Conservation (phyloP, 371 early-diverging fungal genomes). For the Mortierella sp. region DNA sequence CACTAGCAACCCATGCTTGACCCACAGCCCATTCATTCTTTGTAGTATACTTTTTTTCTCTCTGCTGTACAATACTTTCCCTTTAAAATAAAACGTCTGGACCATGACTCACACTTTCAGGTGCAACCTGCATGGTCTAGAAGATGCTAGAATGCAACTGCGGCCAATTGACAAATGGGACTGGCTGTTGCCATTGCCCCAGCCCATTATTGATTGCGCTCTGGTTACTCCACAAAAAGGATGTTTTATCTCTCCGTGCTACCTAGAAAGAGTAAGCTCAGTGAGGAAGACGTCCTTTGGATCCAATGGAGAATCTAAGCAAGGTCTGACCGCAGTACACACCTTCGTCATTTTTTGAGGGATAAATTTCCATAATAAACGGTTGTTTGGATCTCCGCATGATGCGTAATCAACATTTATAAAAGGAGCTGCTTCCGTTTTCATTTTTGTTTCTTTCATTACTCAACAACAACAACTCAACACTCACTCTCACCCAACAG, state of each 20-base stretch:
- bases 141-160: background rate
- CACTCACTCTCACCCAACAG: background rate
- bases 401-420: conserved; percentile 6
- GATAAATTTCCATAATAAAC: background rate
- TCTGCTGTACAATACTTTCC: background rate
- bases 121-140: background rate
- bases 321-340: conserved; percentile 15
- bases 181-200: background rate
- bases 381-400: background rate
- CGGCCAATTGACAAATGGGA: background rate
- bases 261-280: background rate
- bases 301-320: conserved; percentile 10
- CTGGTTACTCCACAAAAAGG: background rate
- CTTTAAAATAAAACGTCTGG: background rate
- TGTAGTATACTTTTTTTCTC: background rate
- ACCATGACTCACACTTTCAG: background rate
- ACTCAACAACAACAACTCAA: background rate
- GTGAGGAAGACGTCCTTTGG: conserved; percentile 4
- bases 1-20: background rate
- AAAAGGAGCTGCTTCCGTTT: background rate
- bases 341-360: background rate
- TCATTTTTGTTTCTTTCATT: background rate
- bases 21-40: background rate
- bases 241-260: background rate
- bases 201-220: background rate